A percentile compares a stretch with the other conserved stretches of the same genome.
phyloP scores from a whole-genome alignment of 2,329 filamentous ascomycete genomes.

The Emydomyces testavorans region DNA sequence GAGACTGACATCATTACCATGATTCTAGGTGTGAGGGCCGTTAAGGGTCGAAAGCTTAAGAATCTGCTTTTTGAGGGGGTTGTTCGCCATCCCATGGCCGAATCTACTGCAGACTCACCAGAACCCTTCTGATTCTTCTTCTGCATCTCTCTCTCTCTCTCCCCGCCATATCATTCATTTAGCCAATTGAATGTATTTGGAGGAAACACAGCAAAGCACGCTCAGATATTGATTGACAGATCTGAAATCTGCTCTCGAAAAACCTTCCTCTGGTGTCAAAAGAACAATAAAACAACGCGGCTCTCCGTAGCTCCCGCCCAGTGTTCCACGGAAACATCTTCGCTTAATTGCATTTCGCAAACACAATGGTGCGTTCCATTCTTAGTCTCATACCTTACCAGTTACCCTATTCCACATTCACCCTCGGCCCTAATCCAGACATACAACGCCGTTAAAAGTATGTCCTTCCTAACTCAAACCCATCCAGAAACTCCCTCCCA shows the following conservation, averaged over 20 bases:
- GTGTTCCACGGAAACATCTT: background rate
- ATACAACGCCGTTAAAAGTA: background rate
- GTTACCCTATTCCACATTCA: too few species aligned
- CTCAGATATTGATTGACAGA: too few species aligned
- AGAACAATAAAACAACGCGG: too few species aligned
- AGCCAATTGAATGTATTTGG: too few species aligned
- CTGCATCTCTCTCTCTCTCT: background rate
- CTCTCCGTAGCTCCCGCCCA: background rate
- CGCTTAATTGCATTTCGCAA: background rate
- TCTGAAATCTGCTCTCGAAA: too few species aligned
- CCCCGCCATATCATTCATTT: background rate
- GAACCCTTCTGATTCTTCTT: background rate
- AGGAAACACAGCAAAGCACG: background rate
- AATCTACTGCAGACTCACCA: background rate
- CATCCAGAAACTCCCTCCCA: conserved; percentile 15
- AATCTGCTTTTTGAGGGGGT: background rate
- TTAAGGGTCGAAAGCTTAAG: background rate
- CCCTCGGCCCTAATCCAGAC: background rate
- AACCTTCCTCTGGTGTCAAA: too few species aligned
- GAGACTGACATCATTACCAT: background rate
- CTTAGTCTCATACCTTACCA: background rate
- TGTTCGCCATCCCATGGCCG: background rate
- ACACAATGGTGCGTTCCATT: background rate
- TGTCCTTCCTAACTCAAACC: background rate
- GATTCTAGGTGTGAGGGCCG: too few species aligned